These are phyloP conservation scores for Xylariaceae sp. DNA, from an alignment of 2,329 filamentous ascomycete genomes.

Conservation along the genomic window DNA sequence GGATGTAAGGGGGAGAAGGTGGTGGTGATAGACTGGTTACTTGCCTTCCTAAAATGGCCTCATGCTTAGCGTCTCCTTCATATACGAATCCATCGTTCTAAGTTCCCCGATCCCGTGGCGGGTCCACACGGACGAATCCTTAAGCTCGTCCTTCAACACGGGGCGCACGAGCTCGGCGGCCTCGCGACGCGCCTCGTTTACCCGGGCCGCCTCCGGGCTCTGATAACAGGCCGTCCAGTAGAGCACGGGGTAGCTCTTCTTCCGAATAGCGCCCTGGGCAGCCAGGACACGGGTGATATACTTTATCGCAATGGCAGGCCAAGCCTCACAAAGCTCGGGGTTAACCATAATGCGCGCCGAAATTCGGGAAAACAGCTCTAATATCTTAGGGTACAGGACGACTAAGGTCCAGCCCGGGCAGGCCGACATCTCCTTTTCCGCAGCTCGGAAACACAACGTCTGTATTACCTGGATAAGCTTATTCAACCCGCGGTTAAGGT, in stretches of 20 bases:
- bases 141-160: too few species aligned
- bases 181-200: constrained; percentile 17
- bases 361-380: constrained; percentile 16
- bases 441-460: constrained; percentile 14
- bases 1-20: too few species aligned
- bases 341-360: constrained; percentile 29
- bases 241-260: constrained; percentile 17
- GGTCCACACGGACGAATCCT: too few species aligned
- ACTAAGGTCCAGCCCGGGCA: constrained; percentile 18
- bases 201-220: constrained; percentile 17
- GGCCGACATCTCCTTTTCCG: constrained; percentile 12
- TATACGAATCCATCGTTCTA: too few species aligned
- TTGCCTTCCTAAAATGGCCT: too few species aligned
- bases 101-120: too few species aligned
- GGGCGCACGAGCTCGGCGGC: too few species aligned
- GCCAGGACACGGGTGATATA: constrained; percentile 22
- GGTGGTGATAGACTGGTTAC: too few species aligned
- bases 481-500: constrained; percentile 17
- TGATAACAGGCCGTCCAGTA: constrained; percentile 28
- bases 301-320: constrained; percentile 18
- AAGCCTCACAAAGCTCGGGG: constrained; percentile 21
- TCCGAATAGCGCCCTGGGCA: constrained; percentile 19
- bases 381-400: constrained; percentile 18
- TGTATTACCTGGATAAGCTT: constrained; percentile 21
- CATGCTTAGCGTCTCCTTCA: too few species aligned